Base-by-base conservation (phyloP, 208 protist genomes). In the Hexamita inflata region DNA sequence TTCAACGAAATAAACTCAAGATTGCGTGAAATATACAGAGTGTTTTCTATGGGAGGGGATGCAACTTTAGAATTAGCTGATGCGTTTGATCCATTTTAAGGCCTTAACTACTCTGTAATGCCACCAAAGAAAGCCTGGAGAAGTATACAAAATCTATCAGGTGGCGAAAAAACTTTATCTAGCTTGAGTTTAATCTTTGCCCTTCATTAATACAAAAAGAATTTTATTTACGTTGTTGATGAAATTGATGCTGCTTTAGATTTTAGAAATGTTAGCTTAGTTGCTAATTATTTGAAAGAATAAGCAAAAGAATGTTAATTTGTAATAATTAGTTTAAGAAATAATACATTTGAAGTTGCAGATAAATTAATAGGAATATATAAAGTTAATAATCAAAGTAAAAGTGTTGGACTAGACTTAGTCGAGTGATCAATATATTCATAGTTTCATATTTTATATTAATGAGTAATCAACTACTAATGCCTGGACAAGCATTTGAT, bases 231-330 rank as follows among this genome's bases (percentile, higher is more conserved):
- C 84, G 92, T 99, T 58, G 98, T 99, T 95, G 97, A 99, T 86
- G 96, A 99, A 83, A 99, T 99, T 77, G 97, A 99, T 83, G 97
- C 97, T 13, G 97, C 97, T 4, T 87, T 99, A 9, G 97, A 99
- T 82, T 99, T 98, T 83, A 88, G 91, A 45, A 98, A 97, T 81
- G 90, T 94, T 11, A 95, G 91, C 28, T 98, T 99, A 77, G 92
- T 99, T 26, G 95, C 94, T 34, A 92, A 98, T 81, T 98, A 97
- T 86, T 90, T 89, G n/a, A 83, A 81, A 74, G 90, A 95, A 41
- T 88, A 95, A 74, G 97, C 97, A 0, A 91, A 88, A 75, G 91
- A 97, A 59, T 96, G 96, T 11, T 96, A 99, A 86, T 99, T 99
- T 83, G 93, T 99, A 68, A 97, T 99, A 82, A 98, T 99, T 84